phyloP scores from a whole-genome alignment of 139 green algal species.

The Tetradesmus obliquus region DNA sequence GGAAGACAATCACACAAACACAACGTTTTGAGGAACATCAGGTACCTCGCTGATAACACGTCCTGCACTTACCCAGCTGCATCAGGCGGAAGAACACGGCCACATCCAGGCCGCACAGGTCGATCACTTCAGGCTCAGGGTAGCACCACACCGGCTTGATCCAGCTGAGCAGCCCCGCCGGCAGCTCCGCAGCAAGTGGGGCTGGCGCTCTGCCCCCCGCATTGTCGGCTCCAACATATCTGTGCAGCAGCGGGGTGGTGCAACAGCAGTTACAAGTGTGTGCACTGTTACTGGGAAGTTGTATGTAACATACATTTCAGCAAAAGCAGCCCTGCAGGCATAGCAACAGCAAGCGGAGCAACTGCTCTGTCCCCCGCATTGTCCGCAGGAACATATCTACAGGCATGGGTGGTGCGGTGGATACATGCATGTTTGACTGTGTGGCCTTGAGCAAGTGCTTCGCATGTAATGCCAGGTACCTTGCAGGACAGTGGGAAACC shows the following conservation, averaged over 20 bases:
- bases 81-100: slow-evolving; percentile 42
- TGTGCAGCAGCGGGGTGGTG: neutral
- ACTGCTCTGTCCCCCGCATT: neutral
- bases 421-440: neutral
- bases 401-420: neutral
- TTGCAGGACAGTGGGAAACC: neutral
- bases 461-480: neutral
- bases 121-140: slow-evolving; percentile 37
- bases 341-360: neutral
- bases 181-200: slow-evolving; percentile 24
- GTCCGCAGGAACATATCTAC: slow-evolving; percentile 22
- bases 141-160: slow-evolving; percentile 37
- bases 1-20: neutral
- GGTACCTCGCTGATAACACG: neutral
- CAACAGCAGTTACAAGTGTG: too few species aligned
- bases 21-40: neutral
- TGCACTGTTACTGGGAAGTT: neutral
- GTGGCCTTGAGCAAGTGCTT: neutral
- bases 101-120: slow-evolving; percentile 42
- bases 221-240: slow-evolving; percentile 18
- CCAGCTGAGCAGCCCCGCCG: slow-evolving; percentile 18
- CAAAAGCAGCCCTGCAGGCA: slow-evolving; percentile 6
- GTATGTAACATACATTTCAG: neutral
- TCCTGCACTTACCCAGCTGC: slow-evolving; percentile 30
- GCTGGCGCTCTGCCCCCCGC: neutral